These are phyloP conservation scores for Colletotrichum echinochloae DNA, from an alignment of 2,329 filamentous ascomycete species.

Conservation along the genomic window DNA sequence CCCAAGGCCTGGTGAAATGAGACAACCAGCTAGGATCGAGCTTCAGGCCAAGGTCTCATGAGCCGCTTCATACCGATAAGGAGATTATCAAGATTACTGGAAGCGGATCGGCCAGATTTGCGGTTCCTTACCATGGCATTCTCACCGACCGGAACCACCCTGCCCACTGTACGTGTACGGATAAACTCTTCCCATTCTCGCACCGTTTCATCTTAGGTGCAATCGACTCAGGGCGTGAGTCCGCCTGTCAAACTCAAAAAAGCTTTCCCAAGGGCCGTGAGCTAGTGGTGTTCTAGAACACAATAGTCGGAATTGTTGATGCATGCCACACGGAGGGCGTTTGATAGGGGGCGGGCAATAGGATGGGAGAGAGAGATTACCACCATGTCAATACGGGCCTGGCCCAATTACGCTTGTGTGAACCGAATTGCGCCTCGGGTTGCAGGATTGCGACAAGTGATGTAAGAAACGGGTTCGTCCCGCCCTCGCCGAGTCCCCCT, in stretches of 20 bases:
- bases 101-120: background rate
- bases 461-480: background rate
- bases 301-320: background rate
- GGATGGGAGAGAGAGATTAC: background rate
- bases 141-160: background rate
- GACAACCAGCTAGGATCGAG: too few species aligned
- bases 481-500: background rate
- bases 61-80: too few species aligned
- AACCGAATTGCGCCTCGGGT: background rate
- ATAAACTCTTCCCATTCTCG: background rate
- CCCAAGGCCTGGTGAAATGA: too few species aligned
- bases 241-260: background rate
- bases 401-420: background rate
- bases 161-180: background rate
- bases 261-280: background rate
- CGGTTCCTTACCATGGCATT: background rate
- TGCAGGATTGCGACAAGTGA: background rate
- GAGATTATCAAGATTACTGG: background rate
- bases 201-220: background rate
- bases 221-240: constrained; percentile 3
- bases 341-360: too few species aligned
- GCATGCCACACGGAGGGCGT: background rate
- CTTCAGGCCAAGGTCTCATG: background rate
- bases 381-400: background rate
- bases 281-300: constrained; percentile 8